These are phyloP conservation scores for Rhizopogon vinicolor DNA, from an alignment of 768 basidiomycete species.

Conservation along the genomic window DNA sequence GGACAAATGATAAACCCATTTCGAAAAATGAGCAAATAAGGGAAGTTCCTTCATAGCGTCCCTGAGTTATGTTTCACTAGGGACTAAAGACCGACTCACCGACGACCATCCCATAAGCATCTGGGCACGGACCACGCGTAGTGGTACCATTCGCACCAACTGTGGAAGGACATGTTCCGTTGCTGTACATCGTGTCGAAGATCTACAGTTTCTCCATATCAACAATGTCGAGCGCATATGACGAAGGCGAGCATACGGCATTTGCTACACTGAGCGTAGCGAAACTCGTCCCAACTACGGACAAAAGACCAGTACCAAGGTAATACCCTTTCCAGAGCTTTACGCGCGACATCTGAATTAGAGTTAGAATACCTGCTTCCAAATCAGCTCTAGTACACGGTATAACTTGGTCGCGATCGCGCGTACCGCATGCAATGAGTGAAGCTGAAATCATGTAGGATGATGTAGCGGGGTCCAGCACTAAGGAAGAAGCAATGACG, in stretches of 20 bases:
- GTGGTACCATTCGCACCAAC: conserved; percentile 54
- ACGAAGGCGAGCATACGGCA: conserved; percentile 38
- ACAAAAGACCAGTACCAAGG: conserved; percentile 73
- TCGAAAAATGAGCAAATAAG: conserved; percentile 77
- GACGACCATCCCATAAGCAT: conserved; percentile 76
- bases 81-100: conserved; percentile 32
- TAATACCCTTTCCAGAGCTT: conserved; percentile 59
- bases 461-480: conserved; percentile 52
- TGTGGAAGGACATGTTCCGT: conserved; percentile 70
- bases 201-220: conserved; percentile 36
- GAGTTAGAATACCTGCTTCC: conserved; percentile 58
- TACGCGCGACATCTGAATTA: conserved; percentile 75
- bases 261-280: conserved; percentile 72
- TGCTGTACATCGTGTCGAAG: conserved; percentile 70
- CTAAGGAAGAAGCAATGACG: conserved; percentile 64
- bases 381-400: neutral
- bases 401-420: conserved; percentile 1
- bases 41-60: conserved; percentile 50
- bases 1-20: conserved; percentile 75
- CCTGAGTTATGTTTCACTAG: neutral
- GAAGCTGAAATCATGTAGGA: conserved; percentile 81
- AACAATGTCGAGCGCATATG: neutral
- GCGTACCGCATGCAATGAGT: conserved; percentile 69
- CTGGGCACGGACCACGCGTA: conserved; percentile 61
- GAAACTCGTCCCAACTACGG: conserved; percentile 80